Base-by-base conservation (phyloP, 2,329 filamentous ascomycete species). In the Trichothecium sympodiale region DNA sequence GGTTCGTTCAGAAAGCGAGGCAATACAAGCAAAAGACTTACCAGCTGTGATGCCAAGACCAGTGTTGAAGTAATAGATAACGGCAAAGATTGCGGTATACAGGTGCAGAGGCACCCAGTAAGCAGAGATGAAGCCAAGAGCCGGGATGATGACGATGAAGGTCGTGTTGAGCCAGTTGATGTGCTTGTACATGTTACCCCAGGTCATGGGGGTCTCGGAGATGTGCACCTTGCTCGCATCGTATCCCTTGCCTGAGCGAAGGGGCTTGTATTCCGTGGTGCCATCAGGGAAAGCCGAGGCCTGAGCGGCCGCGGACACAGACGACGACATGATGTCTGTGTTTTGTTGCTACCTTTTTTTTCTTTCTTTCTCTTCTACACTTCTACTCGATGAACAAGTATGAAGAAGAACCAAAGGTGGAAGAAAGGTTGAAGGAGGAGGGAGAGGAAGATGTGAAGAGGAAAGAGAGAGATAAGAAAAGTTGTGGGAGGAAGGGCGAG, bases 111-210 rank as follows among this genome's bases (percentile, higher is more conserved):
- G 84, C 31, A 85, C 80, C 80, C 81, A 94, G 62, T 83, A 77
- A 35, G 86, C 71, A 37, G 76, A 71, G 48, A 91, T 60, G 53
- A 81, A 72, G 43, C 87, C 87, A 39, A 74, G 67, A 33, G 88
- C 42, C 29, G 88, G 87, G 31, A 94, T 71, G 46, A 81, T 69
- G 45, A 93, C 60, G 56, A 94, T 89, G 56, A 94, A 73, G 43
- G 69, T 72, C 43, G 84, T 79, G 60, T 94, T 94, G 46, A 94
- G 71, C 86, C 87, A 94, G 71, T 94, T 87, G 67, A 94, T 73
- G 56, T 94, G 87, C 65, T 88, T 81, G 64, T 87, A 79, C 83
- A 84, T 91, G 67, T 94, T 94, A 51, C 69, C 65, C 60, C 69
- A 71, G 41, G 84, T 94, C 49, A 93, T 80, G 39, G 83, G 81